Conservation (phyloP, 2,329 filamentous ascomycete genomes). For the Penicillium sp. region DNA sequence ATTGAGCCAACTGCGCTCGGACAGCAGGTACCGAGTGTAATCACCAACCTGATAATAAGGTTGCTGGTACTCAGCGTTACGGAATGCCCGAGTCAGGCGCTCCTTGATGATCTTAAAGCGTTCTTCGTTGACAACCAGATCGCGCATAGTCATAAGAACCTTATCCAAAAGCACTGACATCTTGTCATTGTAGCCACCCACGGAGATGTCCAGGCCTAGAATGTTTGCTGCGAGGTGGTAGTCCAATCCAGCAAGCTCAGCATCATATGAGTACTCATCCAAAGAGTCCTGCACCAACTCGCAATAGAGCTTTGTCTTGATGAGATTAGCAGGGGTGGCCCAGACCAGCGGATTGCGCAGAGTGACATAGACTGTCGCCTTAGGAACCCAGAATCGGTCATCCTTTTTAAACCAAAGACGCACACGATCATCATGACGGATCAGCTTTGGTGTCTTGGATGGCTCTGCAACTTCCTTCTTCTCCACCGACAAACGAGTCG, state of each 20-base stretch:
- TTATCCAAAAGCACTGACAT: slow-evolving; percentile 87
- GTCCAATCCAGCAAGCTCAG: slow-evolving; percentile 83
- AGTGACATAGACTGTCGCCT: slow-evolving; percentile 81
- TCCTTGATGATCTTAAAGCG: slow-evolving; percentile 93
- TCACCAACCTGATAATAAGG: slow-evolving; percentile 87
- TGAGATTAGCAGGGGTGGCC: slow-evolving; percentile 73
- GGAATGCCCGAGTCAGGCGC: slow-evolving; percentile 70
- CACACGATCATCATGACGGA: slow-evolving; percentile 78
- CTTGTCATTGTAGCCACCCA: slow-evolving; percentile 96
- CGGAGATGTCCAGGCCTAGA: slow-evolving; percentile 72
- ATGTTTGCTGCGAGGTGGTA: slow-evolving; percentile 76
- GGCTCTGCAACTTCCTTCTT: slow-evolving; percentile 85
- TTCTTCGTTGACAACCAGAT: slow-evolving; percentile 80
- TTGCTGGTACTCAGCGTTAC: slow-evolving; percentile 84
- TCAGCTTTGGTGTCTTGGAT: slow-evolving; percentile 71
- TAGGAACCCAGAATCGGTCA: slow-evolving; percentile 97
- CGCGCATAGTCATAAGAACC: slow-evolving; percentile 78
- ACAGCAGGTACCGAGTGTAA: slow-evolving; percentile 77
- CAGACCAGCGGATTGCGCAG: slow-evolving; percentile 78
- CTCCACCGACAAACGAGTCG: slow-evolving; percentile 87
- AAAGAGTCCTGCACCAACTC: slow-evolving; percentile 86
- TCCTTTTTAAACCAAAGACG: slow-evolving; percentile 98
- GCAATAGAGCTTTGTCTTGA: slow-evolving; percentile 78
- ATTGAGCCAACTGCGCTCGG: slow-evolving; percentile 74
- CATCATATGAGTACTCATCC: slow-evolving; percentile 93